phyloP scores from a whole-genome alignment of 257 asterid species.

The Jasminum sambac region DNA sequence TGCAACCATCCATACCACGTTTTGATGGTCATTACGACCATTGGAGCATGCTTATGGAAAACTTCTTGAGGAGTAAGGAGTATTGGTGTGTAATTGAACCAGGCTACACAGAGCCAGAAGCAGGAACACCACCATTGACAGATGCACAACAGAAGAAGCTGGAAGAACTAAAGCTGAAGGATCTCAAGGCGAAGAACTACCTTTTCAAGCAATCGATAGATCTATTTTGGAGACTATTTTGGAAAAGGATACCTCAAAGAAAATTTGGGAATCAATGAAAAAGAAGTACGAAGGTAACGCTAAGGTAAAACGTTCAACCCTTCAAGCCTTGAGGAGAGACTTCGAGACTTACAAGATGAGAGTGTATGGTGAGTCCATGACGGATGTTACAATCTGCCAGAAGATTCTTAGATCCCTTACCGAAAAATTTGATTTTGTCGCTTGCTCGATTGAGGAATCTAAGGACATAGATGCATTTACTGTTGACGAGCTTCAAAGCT shows the following conservation, averaged over 20 bases:
- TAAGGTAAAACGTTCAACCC: not conserved
- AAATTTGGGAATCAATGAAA: not conserved
- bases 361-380: no score
- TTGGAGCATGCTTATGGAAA: no score
- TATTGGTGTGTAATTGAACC: not conserved
- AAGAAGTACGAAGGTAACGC: not conserved
- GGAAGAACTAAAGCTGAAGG: not conserved
- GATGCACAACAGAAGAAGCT: not conserved
- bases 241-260: no score
- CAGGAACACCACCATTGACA: not conserved
- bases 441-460: constrained; percentile 2
- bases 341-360: no score
- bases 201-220: not conserved
- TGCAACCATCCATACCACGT: no score
- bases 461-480: not conserved
- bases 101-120: not conserved
- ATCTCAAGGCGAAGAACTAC: not conserved
- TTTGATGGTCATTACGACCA: no score
- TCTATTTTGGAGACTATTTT: no score
- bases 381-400: no score
- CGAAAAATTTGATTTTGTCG: not conserved
- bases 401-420: no score
- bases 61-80: no score
- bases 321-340: not conserved
- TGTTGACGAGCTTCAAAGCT: constrained; percentile 6